Percentiles rank a stretch among this genome's conserved stretches.
Evolutionary conservation across 2,329 filamentous ascomycete species (phyloP).

Genomic region (Penicillium paneum): DNA sequence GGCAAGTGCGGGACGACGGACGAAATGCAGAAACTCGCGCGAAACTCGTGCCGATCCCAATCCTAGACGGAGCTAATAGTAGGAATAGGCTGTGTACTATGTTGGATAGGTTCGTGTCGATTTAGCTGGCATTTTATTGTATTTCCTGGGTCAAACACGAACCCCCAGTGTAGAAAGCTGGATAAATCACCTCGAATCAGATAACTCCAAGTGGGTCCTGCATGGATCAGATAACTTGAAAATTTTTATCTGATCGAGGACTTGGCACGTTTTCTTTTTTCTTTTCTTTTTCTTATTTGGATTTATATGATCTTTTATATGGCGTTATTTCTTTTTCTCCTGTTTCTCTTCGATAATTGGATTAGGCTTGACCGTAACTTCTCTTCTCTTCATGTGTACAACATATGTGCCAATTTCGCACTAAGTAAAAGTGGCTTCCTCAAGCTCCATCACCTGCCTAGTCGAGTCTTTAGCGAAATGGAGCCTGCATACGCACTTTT

Average conservation of each 20-base stretch:
- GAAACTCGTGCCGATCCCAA: background rate
- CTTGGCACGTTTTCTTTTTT: background rate
- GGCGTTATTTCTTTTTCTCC: background rate
- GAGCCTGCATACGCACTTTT: conserved; percentile 1
- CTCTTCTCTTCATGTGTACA: background rate
- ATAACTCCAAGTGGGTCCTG: conserved; percentile 6
- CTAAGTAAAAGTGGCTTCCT: background rate
- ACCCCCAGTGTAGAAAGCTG: background rate
- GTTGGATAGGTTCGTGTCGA: background rate
- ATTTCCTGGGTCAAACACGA: background rate
- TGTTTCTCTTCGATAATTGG: background rate
- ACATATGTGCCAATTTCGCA: background rate
- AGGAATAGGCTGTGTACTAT: too few relatives aligned
- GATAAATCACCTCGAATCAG: conserved; percentile 5
- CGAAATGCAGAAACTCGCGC: background rate
- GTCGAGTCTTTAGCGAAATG: conserved; percentile 5
- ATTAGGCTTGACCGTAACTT: background rate
- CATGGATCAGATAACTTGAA: conserved; percentile 21
- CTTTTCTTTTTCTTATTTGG: background rate
- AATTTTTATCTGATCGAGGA: conserved; percentile 19
- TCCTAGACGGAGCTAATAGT: background rate
- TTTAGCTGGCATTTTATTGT: background rate
- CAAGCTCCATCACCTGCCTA: conserved; percentile 4
- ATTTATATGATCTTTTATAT: background rate
- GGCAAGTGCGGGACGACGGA: background rate